These are phyloP conservation scores for Xylariales sp. DNA, from an alignment of 2,329 filamentous ascomycete species.

Conservation along the genomic window DNA sequence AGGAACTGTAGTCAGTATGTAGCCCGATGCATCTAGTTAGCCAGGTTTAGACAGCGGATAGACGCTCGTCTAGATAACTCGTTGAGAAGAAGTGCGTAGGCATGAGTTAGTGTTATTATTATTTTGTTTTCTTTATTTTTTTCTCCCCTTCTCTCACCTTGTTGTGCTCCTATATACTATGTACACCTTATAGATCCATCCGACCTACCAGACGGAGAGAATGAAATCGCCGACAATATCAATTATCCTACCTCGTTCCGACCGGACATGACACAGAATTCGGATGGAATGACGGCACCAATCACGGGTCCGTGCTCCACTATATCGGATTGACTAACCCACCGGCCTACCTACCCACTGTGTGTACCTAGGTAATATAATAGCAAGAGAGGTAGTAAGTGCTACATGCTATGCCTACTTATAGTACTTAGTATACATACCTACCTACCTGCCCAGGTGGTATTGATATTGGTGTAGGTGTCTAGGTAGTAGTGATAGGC, in stretches of 20 bases:
- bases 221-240: conserved; percentile 27
- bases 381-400: no score
- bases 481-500: no score
- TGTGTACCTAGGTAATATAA: no score
- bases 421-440: no score
- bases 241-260: background rate
- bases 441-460: no score
- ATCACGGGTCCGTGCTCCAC: conserved; percentile 12
- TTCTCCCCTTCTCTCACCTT: no score
- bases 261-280: background rate
- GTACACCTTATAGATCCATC: background rate
- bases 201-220: conserved; percentile 26
- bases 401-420: no score
- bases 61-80: background rate
- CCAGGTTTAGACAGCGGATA: conserved; percentile 24
- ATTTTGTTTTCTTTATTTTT: no score
- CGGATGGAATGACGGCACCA: background rate
- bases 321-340: conserved; percentile 12
- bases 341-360: no score
- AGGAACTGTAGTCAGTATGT: conserved; percentile 10
- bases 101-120: no score
- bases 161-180: background rate
- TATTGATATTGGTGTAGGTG: no score
- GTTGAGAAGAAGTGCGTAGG: background rate
- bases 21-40: conserved; percentile 1